Conservation (phyloP, 2,329 filamentous ascomycete genomes). For the Pseudogymnoascus sp. region DNA sequence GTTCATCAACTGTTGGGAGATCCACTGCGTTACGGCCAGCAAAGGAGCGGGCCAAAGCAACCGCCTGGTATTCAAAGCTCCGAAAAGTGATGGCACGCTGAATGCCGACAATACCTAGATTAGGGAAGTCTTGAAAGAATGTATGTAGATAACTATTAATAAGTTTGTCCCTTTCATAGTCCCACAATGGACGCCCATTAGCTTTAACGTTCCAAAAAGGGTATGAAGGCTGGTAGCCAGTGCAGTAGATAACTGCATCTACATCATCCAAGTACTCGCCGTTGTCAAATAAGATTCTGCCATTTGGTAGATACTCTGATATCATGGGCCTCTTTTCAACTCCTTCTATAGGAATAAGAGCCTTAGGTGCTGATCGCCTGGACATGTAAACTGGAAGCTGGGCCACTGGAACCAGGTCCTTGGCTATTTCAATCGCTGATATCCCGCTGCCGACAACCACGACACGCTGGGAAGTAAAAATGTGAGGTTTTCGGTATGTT, state of each 20-base stretch:
- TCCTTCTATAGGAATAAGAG: too few species aligned
- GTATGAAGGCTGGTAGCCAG: conserved; percentile 77
- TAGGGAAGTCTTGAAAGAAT: conserved; percentile 32
- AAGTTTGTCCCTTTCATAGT: too few species aligned
- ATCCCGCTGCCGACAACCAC: too few species aligned
- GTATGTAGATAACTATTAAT: too few species aligned
- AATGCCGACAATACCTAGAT: conserved; percentile 45
- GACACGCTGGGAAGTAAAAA: too few species aligned
- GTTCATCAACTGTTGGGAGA: too few species aligned
- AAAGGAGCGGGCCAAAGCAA: conserved; percentile 45
- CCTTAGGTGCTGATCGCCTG: too few species aligned
- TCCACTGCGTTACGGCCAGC: conserved; percentile 33
- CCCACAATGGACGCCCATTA: too few species aligned
- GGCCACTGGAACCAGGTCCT: too few species aligned
- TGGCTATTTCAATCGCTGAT: too few species aligned
- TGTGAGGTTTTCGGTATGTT: too few species aligned
- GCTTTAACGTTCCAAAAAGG: conserved; percentile 54
- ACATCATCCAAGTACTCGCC: conserved; percentile 57
- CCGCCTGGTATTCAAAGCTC: conserved; percentile 50
- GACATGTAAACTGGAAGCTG: too few species aligned
- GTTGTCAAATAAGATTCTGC: conserved; percentile 52
- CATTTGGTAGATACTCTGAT: conserved; percentile 35
- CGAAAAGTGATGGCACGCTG: conserved; percentile 47
- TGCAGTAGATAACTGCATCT: conserved; percentile 76
- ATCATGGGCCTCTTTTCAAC: conserved; percentile 30